Evolutionary conservation across 352 stramenopile species (phyloP).

Genomic region (Globisporangium iwayamae): DNA sequence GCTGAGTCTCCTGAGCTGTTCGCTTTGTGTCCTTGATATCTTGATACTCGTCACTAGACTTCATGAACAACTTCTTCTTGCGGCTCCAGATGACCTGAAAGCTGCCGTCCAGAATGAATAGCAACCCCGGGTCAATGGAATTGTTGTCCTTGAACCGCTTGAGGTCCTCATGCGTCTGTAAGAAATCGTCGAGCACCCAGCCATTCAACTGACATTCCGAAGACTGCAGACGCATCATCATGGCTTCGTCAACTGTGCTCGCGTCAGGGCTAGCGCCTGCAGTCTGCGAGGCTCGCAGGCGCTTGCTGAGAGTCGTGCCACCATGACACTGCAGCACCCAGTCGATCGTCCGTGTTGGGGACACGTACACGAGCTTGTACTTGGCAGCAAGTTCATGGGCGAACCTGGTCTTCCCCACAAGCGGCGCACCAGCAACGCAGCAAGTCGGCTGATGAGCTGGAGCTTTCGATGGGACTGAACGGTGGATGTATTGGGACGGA

Average conservation of each 20-base stretch:
- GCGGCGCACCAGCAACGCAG: slow-evolving; percentile 12
- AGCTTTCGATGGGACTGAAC: neutral
- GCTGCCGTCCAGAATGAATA: slow-evolving; percentile 46
- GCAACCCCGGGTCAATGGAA: slow-evolving; percentile 37
- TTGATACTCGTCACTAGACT: neutral
- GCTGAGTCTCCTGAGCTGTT: neutral
- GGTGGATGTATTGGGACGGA: slow-evolving; percentile 16
- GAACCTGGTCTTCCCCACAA: slow-evolving; percentile 17
- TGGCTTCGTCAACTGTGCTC: slow-evolving; percentile 27
- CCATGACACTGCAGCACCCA: slow-evolving; percentile 63
- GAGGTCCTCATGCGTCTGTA: slow-evolving; percentile 30
- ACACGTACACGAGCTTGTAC: slow-evolving; percentile 33
- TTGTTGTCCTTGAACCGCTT: slow-evolving; percentile 16
- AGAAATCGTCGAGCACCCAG: slow-evolving; percentile 63
- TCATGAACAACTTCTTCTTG: neutral
- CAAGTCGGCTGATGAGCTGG: slow-evolving; percentile 11
- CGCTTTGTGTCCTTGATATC: neutral
- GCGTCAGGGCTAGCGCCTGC: slow-evolving; percentile 18
- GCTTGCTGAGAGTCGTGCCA: slow-evolving; percentile 23
- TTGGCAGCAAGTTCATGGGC: slow-evolving; percentile 9
- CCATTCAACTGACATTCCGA: slow-evolving; percentile 55
- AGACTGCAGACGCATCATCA: slow-evolving; percentile 43
- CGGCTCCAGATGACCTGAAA: slow-evolving; percentile 29
- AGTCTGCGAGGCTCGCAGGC: slow-evolving; percentile 13
- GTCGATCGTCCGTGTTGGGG: slow-evolving; percentile 35